These are phyloP conservation scores for Soucietia sequanensis DNA, from an alignment of 805 yeast species.

Conservation along the genomic window DNA sequence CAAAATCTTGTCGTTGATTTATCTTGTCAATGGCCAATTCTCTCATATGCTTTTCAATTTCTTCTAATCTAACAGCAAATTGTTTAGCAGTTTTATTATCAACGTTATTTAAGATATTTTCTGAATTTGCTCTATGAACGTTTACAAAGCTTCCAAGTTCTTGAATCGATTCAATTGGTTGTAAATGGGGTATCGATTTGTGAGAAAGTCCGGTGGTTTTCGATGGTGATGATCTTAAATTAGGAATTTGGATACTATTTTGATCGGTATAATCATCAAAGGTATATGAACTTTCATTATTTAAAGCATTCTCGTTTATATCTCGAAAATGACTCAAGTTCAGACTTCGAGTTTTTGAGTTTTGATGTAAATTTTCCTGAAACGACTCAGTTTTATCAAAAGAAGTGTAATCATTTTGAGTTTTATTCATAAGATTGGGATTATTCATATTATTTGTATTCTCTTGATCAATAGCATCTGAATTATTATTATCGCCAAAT, in stretches of 20 bases:
- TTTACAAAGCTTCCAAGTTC: too few species aligned
- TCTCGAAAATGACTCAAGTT: neutral
- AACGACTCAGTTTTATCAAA: conserved; percentile 2
- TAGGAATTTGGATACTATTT: conserved; percentile 3
- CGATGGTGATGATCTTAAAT: neutral
- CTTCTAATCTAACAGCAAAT: conserved; percentile 5
- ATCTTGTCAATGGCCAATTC: neutral
- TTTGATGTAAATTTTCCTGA: neutral
- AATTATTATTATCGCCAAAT: conserved; percentile 17
- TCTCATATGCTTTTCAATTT: conserved; percentile 12
- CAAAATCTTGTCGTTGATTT: conserved; percentile 8
- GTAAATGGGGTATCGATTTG: neutral
- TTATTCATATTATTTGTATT: neutral
- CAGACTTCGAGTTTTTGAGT: neutral
- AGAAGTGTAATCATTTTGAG: conserved; percentile 11
- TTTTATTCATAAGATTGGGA: neutral
- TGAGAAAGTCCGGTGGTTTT: neutral
- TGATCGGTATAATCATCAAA: conserved; percentile 27
- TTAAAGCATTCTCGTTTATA: neutral
- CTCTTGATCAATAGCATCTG: conserved; percentile 6
- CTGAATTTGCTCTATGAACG: conserved; percentile 1
- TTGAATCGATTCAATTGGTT: too few species aligned
- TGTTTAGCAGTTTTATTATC: neutral
- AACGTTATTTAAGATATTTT: neutral
- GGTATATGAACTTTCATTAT: conserved; percentile 28